These are phyloP conservation scores for Glycine soja DNA, from an alignment of 306 rosid species.

Conservation along the genomic window DNA sequence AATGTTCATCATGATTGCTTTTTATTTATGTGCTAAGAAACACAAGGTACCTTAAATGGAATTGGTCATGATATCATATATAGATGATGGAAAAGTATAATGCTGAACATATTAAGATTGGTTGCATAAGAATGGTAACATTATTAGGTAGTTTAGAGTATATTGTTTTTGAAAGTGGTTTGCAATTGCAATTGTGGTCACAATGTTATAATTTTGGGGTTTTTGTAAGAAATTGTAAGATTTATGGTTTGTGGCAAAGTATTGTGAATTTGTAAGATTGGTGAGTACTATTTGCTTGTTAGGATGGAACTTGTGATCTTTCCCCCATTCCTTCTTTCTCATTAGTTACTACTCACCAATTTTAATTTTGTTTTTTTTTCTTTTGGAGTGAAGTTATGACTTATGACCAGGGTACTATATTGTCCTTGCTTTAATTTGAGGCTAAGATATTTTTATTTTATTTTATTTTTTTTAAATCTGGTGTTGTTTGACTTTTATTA, in stretches of 20 bases:
- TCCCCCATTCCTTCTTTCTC: neutral
- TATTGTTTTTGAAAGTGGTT: neutral
- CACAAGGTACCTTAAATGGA: constrained; percentile 66
- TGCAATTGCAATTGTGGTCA: neutral
- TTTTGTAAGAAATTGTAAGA: too few relatives aligned
- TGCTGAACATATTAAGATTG: neutral
- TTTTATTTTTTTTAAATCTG: constrained; percentile 16
- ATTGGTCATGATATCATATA: too few relatives aligned
- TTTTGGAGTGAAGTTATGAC: neutral
- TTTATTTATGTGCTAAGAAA: constrained; percentile 87
- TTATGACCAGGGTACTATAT: neutral
- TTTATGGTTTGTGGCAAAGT: neutral
- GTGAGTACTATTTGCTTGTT: neutral
- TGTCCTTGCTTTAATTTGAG: constrained; percentile 35
- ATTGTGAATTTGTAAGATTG: constrained; percentile 24
- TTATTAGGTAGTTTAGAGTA: neutral
- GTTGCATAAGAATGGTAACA: neutral
- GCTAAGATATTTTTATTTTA: neutral
- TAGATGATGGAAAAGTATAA: neutral
- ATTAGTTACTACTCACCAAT: neutral
- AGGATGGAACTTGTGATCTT: too few relatives aligned
- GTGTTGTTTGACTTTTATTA: constrained; percentile 41
- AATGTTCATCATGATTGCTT: constrained; percentile 76
- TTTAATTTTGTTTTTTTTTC: constrained; percentile 21
- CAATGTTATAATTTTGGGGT: neutral